Base-by-base conservation (phyloP, 2,329 filamentous ascomycete genomes). In the Ploettnerulaceae sp. region DNA sequence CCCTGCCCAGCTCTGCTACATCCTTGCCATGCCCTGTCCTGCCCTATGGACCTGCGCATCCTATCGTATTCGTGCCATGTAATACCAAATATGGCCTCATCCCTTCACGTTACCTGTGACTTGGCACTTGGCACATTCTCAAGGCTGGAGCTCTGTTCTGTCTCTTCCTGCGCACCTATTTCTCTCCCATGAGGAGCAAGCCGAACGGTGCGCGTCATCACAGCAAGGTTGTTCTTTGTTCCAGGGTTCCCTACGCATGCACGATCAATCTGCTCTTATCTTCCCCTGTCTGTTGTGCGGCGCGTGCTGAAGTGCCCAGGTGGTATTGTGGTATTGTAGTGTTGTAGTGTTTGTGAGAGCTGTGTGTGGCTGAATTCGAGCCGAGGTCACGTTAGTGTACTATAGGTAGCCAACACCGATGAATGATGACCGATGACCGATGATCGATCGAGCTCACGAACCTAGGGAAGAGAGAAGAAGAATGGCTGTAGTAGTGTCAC, bases 251-350 rank as follows among this genome's bases (percentile, higher is more conserved):
- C n/a, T n/a, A n/a, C 29, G 15, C 24, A 43, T 33, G 40, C 41
- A 44, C 41, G 41, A 44, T 44, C 31, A 36, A 36, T 44, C 41
- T 44, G 32, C 40, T 15, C 11, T 31, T 41, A 28, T 20, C 25
- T 33, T n/a, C 31, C 32, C 22, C 8, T 28, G 28, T 36, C 26
- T 36, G 15, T 12, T 31, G 21, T 15, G 26, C 17, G 21, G 18
- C 31, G 20, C 21, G 14, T 8, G n/a, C 7, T 14, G 28, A 31
- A n/a, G 28, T 14, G n/a, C n/a, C n/a, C n/a, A n/a, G n/a, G n/a
- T n/a, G n/a, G n/a, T n/a, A n/a, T n/a, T n/a, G n/a, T n/a, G n/a
- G n/a, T n/a, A n/a, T n/a, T n/a, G n/a, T n/a, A n/a, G n/a, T n/a
- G n/a, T n/a, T n/a, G n/a, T n/a, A n/a, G n/a, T n/a, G n/a, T n/a